phyloP scores from a whole-genome alignment of 139 green algal genomes.

The Tetradesmus obliquus region DNA sequence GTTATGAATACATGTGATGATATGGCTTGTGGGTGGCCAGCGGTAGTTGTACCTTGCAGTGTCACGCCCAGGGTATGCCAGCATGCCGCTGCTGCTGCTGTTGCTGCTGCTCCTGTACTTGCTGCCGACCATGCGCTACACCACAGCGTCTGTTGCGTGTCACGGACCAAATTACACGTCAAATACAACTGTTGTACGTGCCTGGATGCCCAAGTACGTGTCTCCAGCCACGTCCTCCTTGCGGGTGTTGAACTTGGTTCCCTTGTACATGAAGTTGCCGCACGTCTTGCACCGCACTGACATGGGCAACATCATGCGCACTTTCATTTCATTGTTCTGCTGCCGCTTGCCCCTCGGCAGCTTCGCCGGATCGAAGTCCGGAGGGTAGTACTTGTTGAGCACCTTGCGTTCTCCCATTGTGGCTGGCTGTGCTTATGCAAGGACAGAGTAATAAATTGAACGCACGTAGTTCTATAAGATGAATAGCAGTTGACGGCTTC shows the following conservation, averaged over 20 bases:
- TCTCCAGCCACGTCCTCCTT: constrained; percentile 96
- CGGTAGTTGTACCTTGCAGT: no score
- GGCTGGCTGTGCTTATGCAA: constrained; percentile 10
- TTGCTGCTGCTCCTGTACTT: not conserved
- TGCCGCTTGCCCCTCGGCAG: constrained; percentile 79
- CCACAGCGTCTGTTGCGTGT: not conserved
- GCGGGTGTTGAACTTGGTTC: constrained; percentile 98
- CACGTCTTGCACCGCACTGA: constrained; percentile 96
- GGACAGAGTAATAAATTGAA: not conserved
- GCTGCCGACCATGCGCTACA: not conserved
- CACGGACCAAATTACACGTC: not conserved
- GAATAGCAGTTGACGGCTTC: not conserved
- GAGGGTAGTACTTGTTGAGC: constrained; percentile 87
- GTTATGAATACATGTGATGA: not conserved
- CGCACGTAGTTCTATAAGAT: not conserved
- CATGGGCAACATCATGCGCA: constrained; percentile 99
- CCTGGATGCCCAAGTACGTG: constrained; percentile 94
- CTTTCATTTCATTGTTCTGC: constrained; percentile 93
- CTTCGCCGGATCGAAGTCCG: constrained; percentile 94
- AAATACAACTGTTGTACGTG: constrained; percentile 45
- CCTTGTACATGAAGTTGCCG: constrained; percentile 99
- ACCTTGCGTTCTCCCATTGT: constrained; percentile 88
- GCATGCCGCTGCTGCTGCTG: not conserved
- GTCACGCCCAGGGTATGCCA: not conserved
- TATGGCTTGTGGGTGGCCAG: not conserved